Percentiles rank a stretch among this genome's conserved stretches.
Evolutionary conservation across 2,329 filamentous ascomycete species (phyloP).

Genomic region (Aspergillus niger): DNA sequence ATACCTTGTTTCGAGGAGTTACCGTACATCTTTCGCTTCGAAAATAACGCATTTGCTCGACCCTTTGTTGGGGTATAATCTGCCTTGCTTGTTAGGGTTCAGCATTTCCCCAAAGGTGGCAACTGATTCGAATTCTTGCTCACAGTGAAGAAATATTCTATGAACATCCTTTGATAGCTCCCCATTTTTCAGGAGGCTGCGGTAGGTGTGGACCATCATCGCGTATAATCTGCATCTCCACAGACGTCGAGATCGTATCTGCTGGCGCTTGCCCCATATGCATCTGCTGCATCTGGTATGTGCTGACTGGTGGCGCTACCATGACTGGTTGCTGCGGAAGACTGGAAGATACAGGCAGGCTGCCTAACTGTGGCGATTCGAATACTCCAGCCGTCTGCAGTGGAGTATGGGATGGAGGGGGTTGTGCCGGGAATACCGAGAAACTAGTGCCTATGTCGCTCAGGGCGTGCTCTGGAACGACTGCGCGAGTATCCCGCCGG

Average conservation of each 20-base stretch:
- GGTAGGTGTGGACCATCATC: too few relatives aligned
- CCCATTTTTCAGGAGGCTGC: conserved; percentile 36
- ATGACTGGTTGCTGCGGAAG: conserved; percentile 64
- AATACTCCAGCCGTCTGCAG: conserved; percentile 39
- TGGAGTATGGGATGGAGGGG: conserved; percentile 45
- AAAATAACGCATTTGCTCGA: too few relatives aligned
- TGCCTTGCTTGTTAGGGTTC: too few relatives aligned
- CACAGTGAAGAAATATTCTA: too few relatives aligned
- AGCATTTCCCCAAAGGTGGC: too few relatives aligned
- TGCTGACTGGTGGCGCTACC: conserved; percentile 55
- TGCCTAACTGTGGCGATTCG: conserved; percentile 51
- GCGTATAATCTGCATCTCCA: conserved; percentile 35
- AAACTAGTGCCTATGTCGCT: conserved; percentile 45
- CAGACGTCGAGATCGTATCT: conserved; percentile 42
- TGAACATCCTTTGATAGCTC: too few relatives aligned
- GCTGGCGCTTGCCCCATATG: conserved; percentile 52
- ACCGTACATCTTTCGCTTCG: too few relatives aligned
- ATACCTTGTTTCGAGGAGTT: too few relatives aligned
- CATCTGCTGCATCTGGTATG: conserved; percentile 59
- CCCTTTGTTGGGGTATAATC: too few relatives aligned
- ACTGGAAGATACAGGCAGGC: conserved; percentile 57
- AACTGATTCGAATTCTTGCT: too few relatives aligned
- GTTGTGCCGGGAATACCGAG: conserved; percentile 46
- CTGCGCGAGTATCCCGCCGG: conserved; percentile 35
- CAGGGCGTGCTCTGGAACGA: conserved; percentile 32